Conservation (phyloP, 768 basidiomycete genomes). For the Leucocoprinus sp. region DNA sequence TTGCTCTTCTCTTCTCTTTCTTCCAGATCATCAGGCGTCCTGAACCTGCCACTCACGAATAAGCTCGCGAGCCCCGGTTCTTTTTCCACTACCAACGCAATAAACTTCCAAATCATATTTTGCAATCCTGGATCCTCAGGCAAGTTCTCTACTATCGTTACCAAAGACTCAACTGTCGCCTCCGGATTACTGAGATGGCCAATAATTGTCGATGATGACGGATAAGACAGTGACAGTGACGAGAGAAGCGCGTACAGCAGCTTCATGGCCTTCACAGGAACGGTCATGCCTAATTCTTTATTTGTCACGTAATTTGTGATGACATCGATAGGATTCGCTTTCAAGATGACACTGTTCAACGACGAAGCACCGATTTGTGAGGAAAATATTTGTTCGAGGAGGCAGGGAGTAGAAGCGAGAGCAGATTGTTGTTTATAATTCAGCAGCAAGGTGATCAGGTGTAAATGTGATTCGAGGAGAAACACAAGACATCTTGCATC, state of each 20-base stretch:
- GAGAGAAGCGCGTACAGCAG: slow-evolving; percentile 62
- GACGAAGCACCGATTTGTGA: slow-evolving; percentile 44
- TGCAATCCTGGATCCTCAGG: slow-evolving; percentile 70
- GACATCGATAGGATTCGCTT: slow-evolving; percentile 68
- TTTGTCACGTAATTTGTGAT: slow-evolving; percentile 61
- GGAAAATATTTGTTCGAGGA: slow-evolving; percentile 74
- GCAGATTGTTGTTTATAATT: slow-evolving; percentile 49
- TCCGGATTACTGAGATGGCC: slow-evolving; percentile 76
- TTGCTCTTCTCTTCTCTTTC: slow-evolving; percentile 27
- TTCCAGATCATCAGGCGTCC: slow-evolving; percentile 34
- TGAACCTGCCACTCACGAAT: slow-evolving; percentile 69
- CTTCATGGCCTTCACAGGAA: slow-evolving; percentile 60
- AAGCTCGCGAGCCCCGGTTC: slow-evolving; percentile 81
- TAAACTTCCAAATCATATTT: slow-evolving; percentile 77
- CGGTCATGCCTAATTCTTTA: slow-evolving; percentile 46
- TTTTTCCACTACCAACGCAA: slow-evolving; percentile 71
- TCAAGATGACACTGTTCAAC: slow-evolving; percentile 36
- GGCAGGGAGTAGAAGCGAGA: slow-evolving; percentile 38
- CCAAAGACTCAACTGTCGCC: slow-evolving; percentile 53
- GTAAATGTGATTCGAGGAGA: slow-evolving; percentile 61
- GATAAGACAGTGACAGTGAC: slow-evolving; percentile 51
- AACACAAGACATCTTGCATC: slow-evolving; percentile 64
- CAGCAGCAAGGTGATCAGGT: slow-evolving; percentile 52
- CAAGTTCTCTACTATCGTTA: slow-evolving; percentile 69
- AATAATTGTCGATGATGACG: slow-evolving; percentile 64